Percentiles rank a stretch among this genome's conserved stretches.
Evolutionary conservation across 192 early-diverging fungal genomes (phyloP).

Genomic region (Podila horticola): DNA sequence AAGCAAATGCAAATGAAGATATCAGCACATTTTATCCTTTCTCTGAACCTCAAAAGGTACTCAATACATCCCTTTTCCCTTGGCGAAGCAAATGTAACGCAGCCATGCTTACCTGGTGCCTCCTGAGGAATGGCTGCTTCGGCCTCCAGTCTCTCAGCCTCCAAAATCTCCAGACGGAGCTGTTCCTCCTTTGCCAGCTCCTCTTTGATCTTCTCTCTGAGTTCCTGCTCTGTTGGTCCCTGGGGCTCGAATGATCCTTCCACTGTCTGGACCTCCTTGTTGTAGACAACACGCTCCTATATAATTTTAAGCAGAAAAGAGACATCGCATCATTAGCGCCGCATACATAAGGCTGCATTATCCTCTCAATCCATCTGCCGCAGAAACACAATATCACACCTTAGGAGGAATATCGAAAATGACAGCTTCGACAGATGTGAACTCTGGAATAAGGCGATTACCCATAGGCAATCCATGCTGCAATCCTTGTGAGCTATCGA

Average conservation of each 20-base stretch:
- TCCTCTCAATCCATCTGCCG: not conserved
- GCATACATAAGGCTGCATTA: not conserved
- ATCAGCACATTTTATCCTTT: not conserved
- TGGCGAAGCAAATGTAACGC: not conserved
- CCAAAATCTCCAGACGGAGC: constrained; percentile 53
- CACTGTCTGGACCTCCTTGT: constrained; percentile 86
- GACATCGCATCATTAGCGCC: not conserved
- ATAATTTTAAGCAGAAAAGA: not conserved
- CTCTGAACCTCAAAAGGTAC: too few species aligned
- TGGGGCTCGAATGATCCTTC: constrained; percentile 64
- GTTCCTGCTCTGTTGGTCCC: constrained; percentile 60
- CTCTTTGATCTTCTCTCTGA: constrained; percentile 67
- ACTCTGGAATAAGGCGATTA: constrained; percentile 64
- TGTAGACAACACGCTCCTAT: constrained; percentile 87
- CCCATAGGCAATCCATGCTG: constrained; percentile 2
- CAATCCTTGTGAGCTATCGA: constrained; percentile 16
- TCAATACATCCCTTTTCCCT: too few species aligned
- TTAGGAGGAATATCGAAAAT: constrained; percentile 88
- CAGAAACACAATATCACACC: constrained; percentile 52
- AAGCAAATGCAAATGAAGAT: not conserved
- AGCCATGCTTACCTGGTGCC: constrained; percentile 44
- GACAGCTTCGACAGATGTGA: constrained; percentile 78
- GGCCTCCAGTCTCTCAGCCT: constrained; percentile 58
- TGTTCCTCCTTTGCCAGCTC: constrained; percentile 70
- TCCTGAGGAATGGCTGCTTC: constrained; percentile 51